Percentiles rank a stretch among this genome's conserved stretches.
These are phyloP conservation scores for Raffaelea deltoideospora DNA, from an alignment of 2,329 filamentous ascomycete species.

Conservation along the genomic window DNA sequence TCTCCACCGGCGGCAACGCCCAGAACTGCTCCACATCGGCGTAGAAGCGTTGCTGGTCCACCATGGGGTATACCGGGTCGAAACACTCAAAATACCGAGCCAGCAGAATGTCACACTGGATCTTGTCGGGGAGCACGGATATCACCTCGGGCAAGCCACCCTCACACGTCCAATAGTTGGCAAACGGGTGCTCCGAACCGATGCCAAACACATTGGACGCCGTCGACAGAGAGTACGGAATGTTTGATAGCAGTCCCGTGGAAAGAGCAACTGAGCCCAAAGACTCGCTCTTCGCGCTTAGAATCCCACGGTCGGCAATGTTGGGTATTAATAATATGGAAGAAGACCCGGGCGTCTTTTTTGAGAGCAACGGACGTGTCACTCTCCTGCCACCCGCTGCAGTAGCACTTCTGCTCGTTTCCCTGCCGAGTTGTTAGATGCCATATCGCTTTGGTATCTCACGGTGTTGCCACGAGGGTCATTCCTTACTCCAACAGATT, in stretches of 20 bases:
- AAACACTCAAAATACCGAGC: conserved; percentile 53
- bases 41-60: conserved; percentile 61
- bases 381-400: conserved; percentile 33
- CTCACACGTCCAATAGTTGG: conserved; percentile 73
- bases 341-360: conserved; percentile 24
- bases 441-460: no score
- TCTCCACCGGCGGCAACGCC: conserved; percentile 42
- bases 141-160: conserved; percentile 64
- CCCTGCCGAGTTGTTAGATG: conserved; percentile 25
- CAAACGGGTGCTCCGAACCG: conserved; percentile 62
- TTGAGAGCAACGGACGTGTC: conserved; percentile 38
- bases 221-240: conserved; percentile 55
- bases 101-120: conserved; percentile 58
- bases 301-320: conserved; percentile 37
- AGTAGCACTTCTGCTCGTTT: conserved; percentile 37
- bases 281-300: conserved; percentile 28
- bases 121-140: conserved; percentile 57
- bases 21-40: conserved; percentile 69
- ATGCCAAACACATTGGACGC: conserved; percentile 71
- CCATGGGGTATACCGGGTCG: conserved; percentile 69
- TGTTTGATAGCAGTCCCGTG: conserved; percentile 51
- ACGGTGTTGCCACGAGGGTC: no score
- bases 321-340: conserved; percentile 32
- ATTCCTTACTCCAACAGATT: conserved; percentile 64
- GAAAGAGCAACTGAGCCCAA: conserved; percentile 36